Conservation (phyloP, 2,329 filamentous ascomycete species). For the Penicillium sp. region DNA sequence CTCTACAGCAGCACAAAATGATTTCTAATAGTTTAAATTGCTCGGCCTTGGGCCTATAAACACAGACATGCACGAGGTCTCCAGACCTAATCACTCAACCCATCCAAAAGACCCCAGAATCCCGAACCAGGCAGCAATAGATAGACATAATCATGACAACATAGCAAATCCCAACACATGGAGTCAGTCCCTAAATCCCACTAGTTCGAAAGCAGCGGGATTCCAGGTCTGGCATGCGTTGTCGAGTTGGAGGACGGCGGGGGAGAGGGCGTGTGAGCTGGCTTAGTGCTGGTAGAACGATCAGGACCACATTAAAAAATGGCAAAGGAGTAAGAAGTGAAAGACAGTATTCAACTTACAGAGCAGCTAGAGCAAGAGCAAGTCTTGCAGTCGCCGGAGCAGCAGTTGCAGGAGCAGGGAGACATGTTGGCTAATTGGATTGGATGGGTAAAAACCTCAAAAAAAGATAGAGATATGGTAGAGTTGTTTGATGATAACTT, state of each 20-base stretch:
- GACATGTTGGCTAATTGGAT: conserved; percentile 34
- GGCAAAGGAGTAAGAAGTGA: neutral
- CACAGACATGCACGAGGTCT: conserved; percentile 14
- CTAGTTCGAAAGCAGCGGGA: conserved; percentile 25
- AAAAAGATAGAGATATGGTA: conserved; percentile 13
- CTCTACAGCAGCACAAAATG: neutral
- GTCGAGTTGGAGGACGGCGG: conserved; percentile 22
- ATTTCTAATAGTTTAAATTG: conserved; percentile 5
- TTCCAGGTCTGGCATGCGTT: conserved; percentile 23
- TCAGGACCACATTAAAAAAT: conserved; percentile 11
- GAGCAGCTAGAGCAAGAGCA: conserved; percentile 42
- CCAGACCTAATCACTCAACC: conserved; percentile 4
- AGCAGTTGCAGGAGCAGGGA: conserved; percentile 43
- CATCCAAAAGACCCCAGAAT: conserved; percentile 15
- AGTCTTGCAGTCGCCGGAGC: conserved; percentile 39
- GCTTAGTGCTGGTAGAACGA: conserved; percentile 25
- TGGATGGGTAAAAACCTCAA: conserved; percentile 10
- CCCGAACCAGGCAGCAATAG: conserved; percentile 2
- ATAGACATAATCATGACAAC: conserved; percentile 9
- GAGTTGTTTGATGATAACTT: neutral
- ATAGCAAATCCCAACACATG: neutral
- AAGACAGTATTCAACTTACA: conserved; percentile 26
- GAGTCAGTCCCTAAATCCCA: neutral
- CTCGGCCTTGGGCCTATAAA: conserved; percentile 6
- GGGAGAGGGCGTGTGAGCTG: conserved; percentile 11